Percentiles rank a stretch among this genome's conserved stretches.
These are phyloP conservation scores for Suaeda aralocaspica DNA, from an alignment of 148 eudicot species.

Conservation along the genomic window DNA sequence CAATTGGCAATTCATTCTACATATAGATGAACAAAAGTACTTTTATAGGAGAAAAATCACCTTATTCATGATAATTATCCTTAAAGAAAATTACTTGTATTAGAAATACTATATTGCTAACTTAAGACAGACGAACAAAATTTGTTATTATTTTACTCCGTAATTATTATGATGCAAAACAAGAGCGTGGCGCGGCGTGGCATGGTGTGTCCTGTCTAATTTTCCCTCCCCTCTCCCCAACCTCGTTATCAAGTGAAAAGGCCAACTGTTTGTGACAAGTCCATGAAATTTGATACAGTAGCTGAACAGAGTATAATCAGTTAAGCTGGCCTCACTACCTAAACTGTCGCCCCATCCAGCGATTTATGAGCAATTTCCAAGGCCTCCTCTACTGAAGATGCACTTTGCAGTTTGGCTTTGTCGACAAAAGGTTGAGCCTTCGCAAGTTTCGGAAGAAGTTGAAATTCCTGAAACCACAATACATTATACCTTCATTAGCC, in stretches of 20 bases:
- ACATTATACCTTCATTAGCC: not conserved
- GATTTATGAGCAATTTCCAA: conserved; percentile 60
- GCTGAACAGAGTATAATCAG: not conserved
- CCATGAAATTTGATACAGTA: not conserved
- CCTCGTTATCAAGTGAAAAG: not conserved
- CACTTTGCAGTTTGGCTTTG: conserved; percentile 66
- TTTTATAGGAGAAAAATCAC: too few species aligned
- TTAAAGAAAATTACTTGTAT: too few species aligned
- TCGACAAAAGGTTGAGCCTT: conserved; percentile 68
- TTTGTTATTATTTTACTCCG: too few species aligned
- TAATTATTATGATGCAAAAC: not conserved
- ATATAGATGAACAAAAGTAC: too few species aligned
- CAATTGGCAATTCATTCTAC: too few species aligned
- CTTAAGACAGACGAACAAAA: too few species aligned
- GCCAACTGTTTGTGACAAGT: not conserved
- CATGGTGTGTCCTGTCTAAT: not conserved
- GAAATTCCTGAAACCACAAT: conserved; percentile 55
- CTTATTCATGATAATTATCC: too few species aligned
- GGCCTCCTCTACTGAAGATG: conserved; percentile 89
- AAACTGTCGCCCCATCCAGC: conserved; percentile 27
- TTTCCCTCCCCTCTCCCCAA: conserved; percentile 1
- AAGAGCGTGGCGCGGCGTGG: not conserved
- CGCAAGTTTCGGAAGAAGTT: conserved; percentile 89
- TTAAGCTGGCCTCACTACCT: not conserved
- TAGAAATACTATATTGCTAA: too few species aligned